These are phyloP conservation scores for Manihot esculenta DNA, from an alignment of 441 rosid species.

Conservation along the genomic window DNA sequence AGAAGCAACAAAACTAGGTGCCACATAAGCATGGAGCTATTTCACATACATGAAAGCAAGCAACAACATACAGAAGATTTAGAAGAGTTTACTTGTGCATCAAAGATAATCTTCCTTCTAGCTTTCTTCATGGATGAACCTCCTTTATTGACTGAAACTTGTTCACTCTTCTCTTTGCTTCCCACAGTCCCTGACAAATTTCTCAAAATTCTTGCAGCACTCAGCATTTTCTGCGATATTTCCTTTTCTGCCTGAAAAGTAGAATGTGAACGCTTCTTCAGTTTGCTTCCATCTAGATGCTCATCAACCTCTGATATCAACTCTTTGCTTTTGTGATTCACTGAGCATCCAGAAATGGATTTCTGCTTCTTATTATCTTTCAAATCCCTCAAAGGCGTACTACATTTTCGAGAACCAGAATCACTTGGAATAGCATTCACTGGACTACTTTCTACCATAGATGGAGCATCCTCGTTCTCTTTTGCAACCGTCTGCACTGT, in stretches of 20 bases:
- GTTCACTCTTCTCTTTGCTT: slow-evolving; percentile 13
- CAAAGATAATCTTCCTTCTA: slow-evolving; percentile 48
- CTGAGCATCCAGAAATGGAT: slow-evolving; percentile 13
- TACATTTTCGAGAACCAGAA: slow-evolving; percentile 11
- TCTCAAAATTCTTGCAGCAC: slow-evolving; percentile 18
- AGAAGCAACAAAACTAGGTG: background rate
- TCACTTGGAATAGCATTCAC: slow-evolving; percentile 8
- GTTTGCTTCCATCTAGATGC: slow-evolving; percentile 12
- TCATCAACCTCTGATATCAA: slow-evolving; percentile 6
- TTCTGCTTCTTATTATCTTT: slow-evolving; percentile 1
- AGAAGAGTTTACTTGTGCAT: slow-evolving; percentile 41
- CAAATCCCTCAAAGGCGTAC: background rate
- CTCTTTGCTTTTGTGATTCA: slow-evolving; percentile 11
- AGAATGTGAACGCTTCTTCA: slow-evolving; percentile 16
- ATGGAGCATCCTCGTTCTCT: slow-evolving; percentile 6
- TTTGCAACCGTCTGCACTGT: slow-evolving; percentile 7
- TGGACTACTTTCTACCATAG: background rate
- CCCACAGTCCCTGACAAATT: background rate
- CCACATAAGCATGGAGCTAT: background rate
- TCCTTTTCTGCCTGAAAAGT: background rate
- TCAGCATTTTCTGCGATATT: slow-evolving; percentile 8
- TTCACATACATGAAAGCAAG: background rate
- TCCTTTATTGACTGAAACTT: slow-evolving; percentile 4
- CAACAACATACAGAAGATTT: slow-evolving; percentile 3
- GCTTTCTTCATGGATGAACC: slow-evolving; percentile 27